Evolutionary conservation across 805 yeast species (phyloP).

Genomic region (Yarrowia porcina): DNA sequence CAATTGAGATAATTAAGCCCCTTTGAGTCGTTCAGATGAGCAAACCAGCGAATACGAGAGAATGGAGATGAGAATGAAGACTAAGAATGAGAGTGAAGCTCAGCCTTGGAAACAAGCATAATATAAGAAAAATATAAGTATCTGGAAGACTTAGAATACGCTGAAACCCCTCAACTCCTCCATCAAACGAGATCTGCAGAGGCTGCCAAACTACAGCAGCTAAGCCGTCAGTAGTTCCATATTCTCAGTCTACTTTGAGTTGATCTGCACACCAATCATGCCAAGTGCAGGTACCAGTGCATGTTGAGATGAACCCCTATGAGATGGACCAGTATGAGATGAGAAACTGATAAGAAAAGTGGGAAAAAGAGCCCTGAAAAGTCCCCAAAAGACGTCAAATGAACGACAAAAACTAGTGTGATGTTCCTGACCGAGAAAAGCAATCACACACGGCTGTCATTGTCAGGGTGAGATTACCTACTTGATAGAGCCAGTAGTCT

Average conservation of each 20-base stretch:
- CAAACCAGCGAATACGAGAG: not conserved
- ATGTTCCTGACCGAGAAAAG: not conserved
- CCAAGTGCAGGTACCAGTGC: constrained; percentile 6
- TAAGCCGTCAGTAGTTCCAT: not conserved
- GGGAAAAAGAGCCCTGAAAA: no score
- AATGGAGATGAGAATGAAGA: not conserved
- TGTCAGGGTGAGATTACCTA: not conserved
- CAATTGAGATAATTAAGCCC: not conserved
- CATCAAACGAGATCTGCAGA: not conserved
- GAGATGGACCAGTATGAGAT: not conserved
- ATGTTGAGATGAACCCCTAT: not conserved
- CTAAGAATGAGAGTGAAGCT: not conserved
- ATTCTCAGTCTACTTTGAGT: not conserved
- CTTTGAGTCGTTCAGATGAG: not conserved
- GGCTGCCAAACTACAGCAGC: not conserved
- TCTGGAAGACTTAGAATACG: not conserved
- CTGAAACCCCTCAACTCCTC: not conserved
- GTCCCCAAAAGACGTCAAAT: no score
- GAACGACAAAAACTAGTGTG: no score
- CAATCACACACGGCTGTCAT: not conserved
- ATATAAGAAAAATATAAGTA: not conserved
- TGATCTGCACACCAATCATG: not conserved
- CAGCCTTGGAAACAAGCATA: not conserved
- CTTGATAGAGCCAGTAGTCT: not conserved
- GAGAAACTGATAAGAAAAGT: no score